phyloP scores from a whole-genome alignment of 768 basidiomycete species.

The Mycena maculata region DNA sequence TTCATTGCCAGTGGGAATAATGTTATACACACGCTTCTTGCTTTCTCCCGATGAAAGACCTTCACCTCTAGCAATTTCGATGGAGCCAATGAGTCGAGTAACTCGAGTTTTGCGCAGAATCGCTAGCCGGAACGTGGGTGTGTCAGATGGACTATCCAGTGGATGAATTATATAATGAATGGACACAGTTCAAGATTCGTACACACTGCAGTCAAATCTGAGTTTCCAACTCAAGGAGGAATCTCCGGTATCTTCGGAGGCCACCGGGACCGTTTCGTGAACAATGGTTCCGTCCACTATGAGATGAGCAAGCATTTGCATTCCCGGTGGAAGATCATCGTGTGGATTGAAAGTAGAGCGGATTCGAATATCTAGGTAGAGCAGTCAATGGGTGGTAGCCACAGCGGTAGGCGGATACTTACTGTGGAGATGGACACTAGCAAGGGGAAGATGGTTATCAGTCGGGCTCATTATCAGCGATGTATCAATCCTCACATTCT shows the following conservation, averaged over 20 bases:
- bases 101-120: neutral
- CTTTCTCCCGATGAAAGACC: neutral
- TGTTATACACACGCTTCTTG: neutral
- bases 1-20: neutral
- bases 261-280: neutral
- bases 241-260: neutral
- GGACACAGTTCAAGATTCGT: too few species aligned
- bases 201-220: slow-evolving; percentile 10
- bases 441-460: neutral
- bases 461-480: too few species aligned
- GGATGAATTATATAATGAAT: neutral
- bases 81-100: slow-evolving; percentile 6
- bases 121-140: neutral
- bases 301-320: slow-evolving; percentile 21
- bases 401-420: neutral
- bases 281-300: slow-evolving; percentile 10
- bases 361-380: slow-evolving; percentile 7
- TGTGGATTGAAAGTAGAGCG: neutral
- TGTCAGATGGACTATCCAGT: neutral
- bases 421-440: neutral
- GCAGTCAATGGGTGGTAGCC: neutral
- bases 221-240: too few species aligned
- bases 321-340: slow-evolving; percentile 2
- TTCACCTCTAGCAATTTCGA: neutral
- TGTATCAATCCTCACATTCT: too few species aligned